These are phyloP conservation scores for Debaryomyces coudertii DNA, from an alignment of 1,139 yeast genomes.

Conservation along the genomic window DNA sequence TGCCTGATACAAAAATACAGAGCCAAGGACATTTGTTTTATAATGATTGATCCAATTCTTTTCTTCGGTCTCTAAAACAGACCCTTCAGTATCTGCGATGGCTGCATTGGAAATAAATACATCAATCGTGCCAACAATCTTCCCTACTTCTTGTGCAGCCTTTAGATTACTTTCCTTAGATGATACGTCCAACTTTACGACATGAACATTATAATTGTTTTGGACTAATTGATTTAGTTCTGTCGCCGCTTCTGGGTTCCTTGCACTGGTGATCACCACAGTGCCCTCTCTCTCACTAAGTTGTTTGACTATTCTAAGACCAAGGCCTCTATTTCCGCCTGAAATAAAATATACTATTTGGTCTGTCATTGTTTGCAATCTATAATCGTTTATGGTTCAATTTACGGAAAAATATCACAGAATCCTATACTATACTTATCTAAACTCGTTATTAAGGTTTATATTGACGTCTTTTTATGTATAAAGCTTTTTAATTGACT, in stretches of 20 bases:
- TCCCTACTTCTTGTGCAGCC: slow-evolving; percentile 6
- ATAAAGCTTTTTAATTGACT: too few species aligned
- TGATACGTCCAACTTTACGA: slow-evolving; percentile 5
- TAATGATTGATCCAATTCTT: slow-evolving; percentile 2
- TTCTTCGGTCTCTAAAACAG: slow-evolving; percentile 3
- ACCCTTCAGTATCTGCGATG: slow-evolving; percentile 7
- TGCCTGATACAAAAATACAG: slow-evolving; percentile 30
- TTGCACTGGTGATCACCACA: slow-evolving; percentile 21
- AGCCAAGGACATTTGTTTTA: slow-evolving; percentile 12
- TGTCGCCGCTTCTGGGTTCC: slow-evolving; percentile 19
- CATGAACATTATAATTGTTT: slow-evolving; percentile 7
- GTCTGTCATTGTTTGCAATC: slow-evolving; percentile 4
- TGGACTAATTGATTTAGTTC: slow-evolving; percentile 17
- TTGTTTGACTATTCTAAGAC: slow-evolving; percentile 18
- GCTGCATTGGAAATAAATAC: slow-evolving; percentile 5
- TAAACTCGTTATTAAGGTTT: not conserved
- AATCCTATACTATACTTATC: too few species aligned
- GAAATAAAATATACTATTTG: slow-evolving; percentile 21
- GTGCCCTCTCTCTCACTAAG: slow-evolving; percentile 14
- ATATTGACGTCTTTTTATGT: not conserved
- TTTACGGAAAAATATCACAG: too few species aligned
- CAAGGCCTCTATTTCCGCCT: slow-evolving; percentile 29
- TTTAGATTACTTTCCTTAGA: slow-evolving; percentile 3
- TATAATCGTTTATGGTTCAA: not conserved
- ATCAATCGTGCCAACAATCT: slow-evolving; percentile 8